Conservation (phyloP, 2,329 filamentous ascomycete species). For the Fusarium fujikuroi region DNA sequence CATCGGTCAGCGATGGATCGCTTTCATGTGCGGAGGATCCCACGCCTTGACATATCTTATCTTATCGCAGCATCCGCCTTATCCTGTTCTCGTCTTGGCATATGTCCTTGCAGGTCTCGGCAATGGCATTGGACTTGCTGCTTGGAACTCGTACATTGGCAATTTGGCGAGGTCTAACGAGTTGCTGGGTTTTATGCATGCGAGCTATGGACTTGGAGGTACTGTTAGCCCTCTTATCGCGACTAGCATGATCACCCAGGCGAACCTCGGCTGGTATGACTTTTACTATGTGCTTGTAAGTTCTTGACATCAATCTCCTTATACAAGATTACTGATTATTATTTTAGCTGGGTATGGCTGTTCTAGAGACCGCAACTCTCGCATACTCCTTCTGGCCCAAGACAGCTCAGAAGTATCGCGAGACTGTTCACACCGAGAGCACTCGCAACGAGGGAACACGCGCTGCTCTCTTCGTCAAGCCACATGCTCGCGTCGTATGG, state of each 20-base stretch:
- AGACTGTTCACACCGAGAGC: slow-evolving; percentile 40
- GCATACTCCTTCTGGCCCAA: slow-evolving; percentile 68
- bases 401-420: slow-evolving; percentile 65
- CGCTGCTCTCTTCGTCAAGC: slow-evolving; percentile 53
- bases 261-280: slow-evolving; percentile 69
- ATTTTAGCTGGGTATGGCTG: slow-evolving; percentile 1
- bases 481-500: slow-evolving; percentile 69
- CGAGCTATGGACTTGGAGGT: slow-evolving; percentile 74
- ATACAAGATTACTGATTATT: rapidly evolving
- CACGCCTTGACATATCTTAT: slow-evolving; percentile 72
- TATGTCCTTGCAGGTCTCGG: slow-evolving; percentile 76
- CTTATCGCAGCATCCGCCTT: slow-evolving; percentile 73
- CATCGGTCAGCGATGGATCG: slow-evolving; percentile 62
- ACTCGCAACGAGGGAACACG: slow-evolving; percentile 31
- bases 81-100: slow-evolving; percentile 71
- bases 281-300: slow-evolving; percentile 72
- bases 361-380: slow-evolving; percentile 48
- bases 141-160: slow-evolving; percentile 67
- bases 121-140: slow-evolving; percentile 71
- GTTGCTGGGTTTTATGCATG: slow-evolving; percentile 74
- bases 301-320: rapidly evolving
- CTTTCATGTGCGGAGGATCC: slow-evolving; percentile 66
- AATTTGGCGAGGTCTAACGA: slow-evolving; percentile 77
- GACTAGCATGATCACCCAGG: slow-evolving; percentile 75
- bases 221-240: slow-evolving; percentile 76